Percentiles rank a stretch among this genome's conserved stretches.
Conservation (phyloP, 352 stramenopile genomes). For the Phytopythium oedochilum region DNA sequence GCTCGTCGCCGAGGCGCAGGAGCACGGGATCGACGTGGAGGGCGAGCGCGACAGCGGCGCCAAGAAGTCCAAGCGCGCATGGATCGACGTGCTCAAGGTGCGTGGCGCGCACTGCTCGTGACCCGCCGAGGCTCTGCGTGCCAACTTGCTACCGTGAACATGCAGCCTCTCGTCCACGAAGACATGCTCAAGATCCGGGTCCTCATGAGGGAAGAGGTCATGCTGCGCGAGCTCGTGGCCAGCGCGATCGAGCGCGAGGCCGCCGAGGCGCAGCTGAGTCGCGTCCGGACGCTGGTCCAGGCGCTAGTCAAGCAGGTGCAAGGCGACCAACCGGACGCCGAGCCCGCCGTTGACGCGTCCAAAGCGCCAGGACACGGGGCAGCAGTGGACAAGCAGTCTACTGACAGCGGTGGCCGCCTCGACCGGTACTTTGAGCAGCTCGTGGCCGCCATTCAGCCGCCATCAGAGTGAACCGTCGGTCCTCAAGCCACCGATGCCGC, state of each 20-base stretch:
- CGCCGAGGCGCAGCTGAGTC: conserved; percentile 18
- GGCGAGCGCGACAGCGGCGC: conserved; percentile 28
- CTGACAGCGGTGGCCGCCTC: neutral
- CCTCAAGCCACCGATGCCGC: no score
- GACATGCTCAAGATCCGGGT: conserved; percentile 25
- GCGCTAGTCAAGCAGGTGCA: conserved; percentile 8
- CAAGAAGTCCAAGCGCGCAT: conserved; percentile 61
- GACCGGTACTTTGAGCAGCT: conserved; percentile 2
- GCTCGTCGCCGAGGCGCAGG: conserved; percentile 50
- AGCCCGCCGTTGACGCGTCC: neutral
- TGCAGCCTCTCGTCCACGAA: conserved; percentile 23
- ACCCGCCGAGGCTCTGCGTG: neutral
- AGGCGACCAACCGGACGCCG: neutral
- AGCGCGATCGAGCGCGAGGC: conserved; percentile 33
- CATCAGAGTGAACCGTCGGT: neutral
- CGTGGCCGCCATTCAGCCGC: neutral
- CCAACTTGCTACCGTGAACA: no score
- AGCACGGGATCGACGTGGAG: conserved; percentile 31
- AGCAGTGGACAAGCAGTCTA: neutral
- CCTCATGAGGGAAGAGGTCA: conserved; percentile 31
- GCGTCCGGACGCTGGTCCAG: conserved; percentile 19
- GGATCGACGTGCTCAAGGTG: conserved; percentile 45
- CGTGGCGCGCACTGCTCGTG: neutral
- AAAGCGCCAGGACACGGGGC: conserved; percentile 1
- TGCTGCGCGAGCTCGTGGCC: conserved; percentile 31